Evolutionary conservation across 108 stramenopile species (phyloP).

Genomic region (Mayamaea pseudoterrestris): DNA sequence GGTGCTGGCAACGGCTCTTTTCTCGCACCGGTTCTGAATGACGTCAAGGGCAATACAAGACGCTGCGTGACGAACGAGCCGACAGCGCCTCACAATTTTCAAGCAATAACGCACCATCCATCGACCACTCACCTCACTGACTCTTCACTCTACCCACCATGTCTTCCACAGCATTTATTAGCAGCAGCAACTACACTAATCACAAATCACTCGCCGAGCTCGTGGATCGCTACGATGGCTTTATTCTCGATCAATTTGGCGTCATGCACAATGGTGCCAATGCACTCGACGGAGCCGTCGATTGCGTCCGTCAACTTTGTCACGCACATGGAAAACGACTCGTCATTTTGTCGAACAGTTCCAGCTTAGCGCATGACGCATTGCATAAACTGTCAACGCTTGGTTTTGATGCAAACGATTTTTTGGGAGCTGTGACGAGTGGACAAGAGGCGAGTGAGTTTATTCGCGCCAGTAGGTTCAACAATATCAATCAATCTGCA

Average conservation of each 20-base stretch:
- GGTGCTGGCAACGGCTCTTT: too few relatives aligned
- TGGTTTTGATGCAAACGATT: conserved; percentile 52
- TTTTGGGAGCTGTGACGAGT: conserved; percentile 70
- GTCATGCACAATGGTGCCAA: conserved; percentile 78
- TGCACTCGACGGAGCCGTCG: conserved; percentile 49
- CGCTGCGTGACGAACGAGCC: too few relatives aligned
- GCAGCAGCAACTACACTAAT: not conserved
- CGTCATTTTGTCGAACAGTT: conserved; percentile 79
- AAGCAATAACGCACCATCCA: too few relatives aligned
- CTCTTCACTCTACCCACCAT: too few relatives aligned
- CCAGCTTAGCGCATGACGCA: conserved; percentile 34
- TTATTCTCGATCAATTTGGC: conserved; percentile 89
- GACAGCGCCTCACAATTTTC: too few relatives aligned
- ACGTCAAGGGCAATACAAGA: too few relatives aligned
- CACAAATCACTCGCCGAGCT: conserved; percentile 29
- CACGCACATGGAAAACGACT: conserved; percentile 41
- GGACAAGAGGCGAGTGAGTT: conserved; percentile 52
- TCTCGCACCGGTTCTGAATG: too few relatives aligned
- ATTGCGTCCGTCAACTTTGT: conserved; percentile 33
- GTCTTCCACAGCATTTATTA: too few relatives aligned
- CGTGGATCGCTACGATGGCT: conserved; percentile 52
- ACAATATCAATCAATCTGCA: not conserved
- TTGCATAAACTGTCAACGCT: conserved; percentile 41
- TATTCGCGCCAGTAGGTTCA: conserved; percentile 27
- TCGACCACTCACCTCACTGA: too few relatives aligned